These are phyloP conservation scores for Aechmea fasciata DNA, from an alignment of 176 grass and related monocot species.

Conservation along the genomic window DNA sequence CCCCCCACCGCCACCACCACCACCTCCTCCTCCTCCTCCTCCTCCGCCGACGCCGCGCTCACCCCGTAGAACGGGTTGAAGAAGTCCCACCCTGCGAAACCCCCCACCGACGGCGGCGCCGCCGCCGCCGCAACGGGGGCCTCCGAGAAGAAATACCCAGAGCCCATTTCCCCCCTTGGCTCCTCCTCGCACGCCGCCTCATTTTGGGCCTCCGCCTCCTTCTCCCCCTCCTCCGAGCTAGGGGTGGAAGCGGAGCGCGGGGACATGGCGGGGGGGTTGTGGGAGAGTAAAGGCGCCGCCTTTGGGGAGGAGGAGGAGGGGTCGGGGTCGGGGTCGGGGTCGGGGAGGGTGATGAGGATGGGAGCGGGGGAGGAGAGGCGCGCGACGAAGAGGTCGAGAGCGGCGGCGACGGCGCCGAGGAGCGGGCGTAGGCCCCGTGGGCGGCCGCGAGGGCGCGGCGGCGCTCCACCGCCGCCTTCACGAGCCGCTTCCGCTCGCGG, in stretches of 20 bases:
- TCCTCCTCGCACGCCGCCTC: conserved; percentile 2
- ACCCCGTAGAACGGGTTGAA: conserved; percentile 91
- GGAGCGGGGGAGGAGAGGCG: conserved; percentile 74
- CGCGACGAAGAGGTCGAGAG: conserved; percentile 66
- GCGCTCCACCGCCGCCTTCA: conserved; percentile 62
- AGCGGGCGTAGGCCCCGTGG: conserved; percentile 52
- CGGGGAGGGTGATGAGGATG: conserved; percentile 74
- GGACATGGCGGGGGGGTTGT: neutral
- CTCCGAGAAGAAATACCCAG: conserved; percentile 58
- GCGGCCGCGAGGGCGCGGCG: conserved; percentile 55
- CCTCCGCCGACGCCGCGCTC: conserved; percentile 25
- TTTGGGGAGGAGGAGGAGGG: conserved; percentile 40
- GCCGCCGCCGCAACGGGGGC: conserved; percentile 24
- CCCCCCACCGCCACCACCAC: neutral
- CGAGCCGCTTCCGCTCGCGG: conserved; percentile 72
- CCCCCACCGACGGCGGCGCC: conserved; percentile 27
- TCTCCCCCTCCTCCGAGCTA: neutral
- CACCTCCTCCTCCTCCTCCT: conserved; percentile 11
- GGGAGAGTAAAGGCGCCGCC: conserved; percentile 22
- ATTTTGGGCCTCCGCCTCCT: neutral
- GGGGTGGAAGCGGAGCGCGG: neutral
- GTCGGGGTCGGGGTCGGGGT: conserved; percentile 17
- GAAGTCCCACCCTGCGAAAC: conserved; percentile 69
- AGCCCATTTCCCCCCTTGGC: conserved; percentile 29
- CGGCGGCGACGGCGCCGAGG: conserved; percentile 60